phyloP scores from a whole-genome alignment of 1,284 basidiomycete genomes.

The Vanrija humicola region DNA sequence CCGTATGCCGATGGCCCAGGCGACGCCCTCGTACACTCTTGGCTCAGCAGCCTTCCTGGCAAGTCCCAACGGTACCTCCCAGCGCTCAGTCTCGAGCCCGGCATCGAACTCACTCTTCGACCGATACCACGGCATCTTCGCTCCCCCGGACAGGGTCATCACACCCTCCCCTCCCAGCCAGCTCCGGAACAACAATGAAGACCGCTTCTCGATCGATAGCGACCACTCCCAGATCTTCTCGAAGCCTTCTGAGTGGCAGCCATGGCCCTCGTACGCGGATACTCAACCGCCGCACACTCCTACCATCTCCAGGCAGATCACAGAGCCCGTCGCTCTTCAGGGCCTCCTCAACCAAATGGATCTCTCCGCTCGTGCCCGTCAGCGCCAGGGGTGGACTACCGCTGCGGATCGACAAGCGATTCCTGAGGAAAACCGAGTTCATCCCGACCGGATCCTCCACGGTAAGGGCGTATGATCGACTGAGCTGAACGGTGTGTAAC shows the following conservation, averaged over 20 bases:
- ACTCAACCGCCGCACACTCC: background rate
- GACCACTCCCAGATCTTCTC: background rate
- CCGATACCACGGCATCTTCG: slow-evolving; percentile 1
- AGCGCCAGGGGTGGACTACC: slow-evolving; percentile 13
- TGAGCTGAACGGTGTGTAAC: background rate
- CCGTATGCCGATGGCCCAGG: background rate
- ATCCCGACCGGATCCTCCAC: slow-evolving; percentile 32
- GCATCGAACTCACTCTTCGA: background rate
- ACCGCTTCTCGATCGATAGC: background rate
- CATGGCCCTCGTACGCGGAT: background rate
- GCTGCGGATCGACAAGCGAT: slow-evolving; percentile 28
- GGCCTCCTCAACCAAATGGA: slow-evolving; percentile 29
- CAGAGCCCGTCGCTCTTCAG: slow-evolving; percentile 17
- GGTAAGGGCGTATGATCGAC: slow-evolving; percentile 20
- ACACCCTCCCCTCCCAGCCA: background rate
- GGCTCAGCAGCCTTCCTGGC: slow-evolving; percentile 20
- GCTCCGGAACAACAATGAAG: background rate
- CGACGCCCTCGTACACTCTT: slow-evolving; percentile 12
- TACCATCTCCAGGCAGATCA: background rate
- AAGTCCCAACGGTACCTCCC: background rate
- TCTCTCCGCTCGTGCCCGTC: slow-evolving; percentile 22
- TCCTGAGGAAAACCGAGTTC: slow-evolving; percentile 37
- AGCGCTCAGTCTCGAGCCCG: too few species aligned
- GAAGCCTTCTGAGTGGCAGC: background rate
- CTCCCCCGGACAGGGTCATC: background rate